Base-by-base conservation (phyloP, 768 basidiomycete genomes). In the Lactarius psammicola region DNA sequence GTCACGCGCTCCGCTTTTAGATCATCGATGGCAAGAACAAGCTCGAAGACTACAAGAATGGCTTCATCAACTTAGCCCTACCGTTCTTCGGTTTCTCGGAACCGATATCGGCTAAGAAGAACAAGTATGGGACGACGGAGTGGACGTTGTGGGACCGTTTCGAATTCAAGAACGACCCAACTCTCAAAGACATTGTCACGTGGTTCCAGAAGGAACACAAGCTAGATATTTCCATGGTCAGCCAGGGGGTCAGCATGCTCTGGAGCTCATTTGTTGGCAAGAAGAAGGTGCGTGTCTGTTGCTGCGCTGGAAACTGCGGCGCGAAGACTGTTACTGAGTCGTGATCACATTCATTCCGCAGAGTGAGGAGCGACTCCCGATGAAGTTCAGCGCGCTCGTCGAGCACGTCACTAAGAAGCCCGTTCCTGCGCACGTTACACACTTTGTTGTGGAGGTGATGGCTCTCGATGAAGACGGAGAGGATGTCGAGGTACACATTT, bases 71-170 rank as follows among this genome's bases (percentile, higher is more conserved):
- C 77, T 83, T 99, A 61, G 97, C 97, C 3, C 78, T 99, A 61
- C 97, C 97, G 1, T 98, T 98, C 88, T 98, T 98, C 74, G 97
- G 94, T 31, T 99, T 98, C 82, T 98, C 95, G 2, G 97, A 99
- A 73, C 97, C 97, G 13, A 92, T 98, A 68, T 88, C 87, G 4
- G 94, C 95, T 23, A 72, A 84, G 68, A 98, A 96, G 81, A 81
- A 86, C 69, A 96, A 95, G 83, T 98, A 94, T 75, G 87, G 88
- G 62, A 76, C 81, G 53, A 90, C 85, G 1, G 94, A 96, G 69
- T 99, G 96, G 96, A 98, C 97, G 4, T 83, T 99, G 46, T 98
- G 96, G 96, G 95, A 98, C 78, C 88, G 96, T 60, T 93, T 98
- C 80, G 90, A 94, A 76, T 92, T 99, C 77, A 82, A 85, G 73